Base-by-base conservation (phyloP, 306 rosid species). In the Trifolium subterraneum region DNA sequence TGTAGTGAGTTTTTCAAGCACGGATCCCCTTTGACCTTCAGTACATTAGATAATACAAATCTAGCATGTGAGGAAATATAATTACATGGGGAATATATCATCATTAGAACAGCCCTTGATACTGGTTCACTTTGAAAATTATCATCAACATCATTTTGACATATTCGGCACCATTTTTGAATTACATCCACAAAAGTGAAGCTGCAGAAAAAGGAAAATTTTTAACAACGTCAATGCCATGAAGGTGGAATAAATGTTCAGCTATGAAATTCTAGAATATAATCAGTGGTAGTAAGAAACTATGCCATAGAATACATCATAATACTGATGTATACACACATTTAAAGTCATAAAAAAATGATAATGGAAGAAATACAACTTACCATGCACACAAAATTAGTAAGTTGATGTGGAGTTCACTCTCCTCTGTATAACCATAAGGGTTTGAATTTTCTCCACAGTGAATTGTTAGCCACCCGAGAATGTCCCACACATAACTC, bases 331-430 rank as follows among this genome's bases (percentile, higher is more conserved):
- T 51, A 11, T 68, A 68, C 25, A 60, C 27, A 10, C 27, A 68
- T 38, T 58, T 48, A 18, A 71, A 74, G 27, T 33, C 35, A 69
- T 56, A 51, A 69, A 79, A 36, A 31, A 78, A 50, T 55, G 74
- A 50, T 41, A 62, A 73, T 68, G 25, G 12, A 44, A 31, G 68
- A 60, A 81, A 70, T 66, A 6, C 39, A 74, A 45, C 70, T 85
- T 86, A 93, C 98, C 98, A 88, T 59, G 97, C 90, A 83, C 86
- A 87, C 47, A 75, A 63, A 27, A 93, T 87, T 50, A 93, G 91
- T 45, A 82, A 38, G 80, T 85, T 85, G 67, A 88, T 71, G 76
- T 70, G 69, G 81, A 74, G 70, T 36, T 83, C 82, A 50, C 70
- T 86, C 73, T 77, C 84, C 70, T 63, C 69, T 6, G 68, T 63